Evolutionary conservation across 805 yeast genomes (phyloP), one percentile per base, ranked within the genome.

Genomic region (Maudiozyma bulderi): DNA sequence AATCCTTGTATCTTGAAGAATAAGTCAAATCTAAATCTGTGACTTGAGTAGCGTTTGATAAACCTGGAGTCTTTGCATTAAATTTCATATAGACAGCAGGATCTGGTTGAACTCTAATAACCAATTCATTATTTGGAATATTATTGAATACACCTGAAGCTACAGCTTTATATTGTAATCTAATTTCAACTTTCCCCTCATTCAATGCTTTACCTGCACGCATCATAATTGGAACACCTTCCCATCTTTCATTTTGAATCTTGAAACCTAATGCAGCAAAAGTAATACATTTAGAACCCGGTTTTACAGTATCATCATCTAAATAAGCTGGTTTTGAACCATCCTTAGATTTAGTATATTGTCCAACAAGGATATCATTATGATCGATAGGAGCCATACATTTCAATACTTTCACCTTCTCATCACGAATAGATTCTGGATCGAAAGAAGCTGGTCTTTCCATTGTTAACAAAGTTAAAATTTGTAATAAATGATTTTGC

Each of bases 181-280:
- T 80, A 54, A 93, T 84, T 73, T 93, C 99, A 45, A 93, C 99
- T 75, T 89, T 89, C 51, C 91, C 85, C 62, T 84, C 90, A 67
- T 91, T 88, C 52, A 93, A 73, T n/a, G 98, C 96, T 72, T 93
- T 93, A 62, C 99, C 99, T 13, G 98, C 99, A 72, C 96, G 80
- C 74, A 93, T 74, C 47, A 93, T 83, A 63, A 93, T 80, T 48
- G 99, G 99, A 43, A 93, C 98, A 61, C 98, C 98, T 54, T 86
- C 93, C 99, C 99, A 93, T 65, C 97, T 81, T 70, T 93, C 98
- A 68, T 90, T 93, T 61, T 81, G 75, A 67, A 93, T 86, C 55
- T 81, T 73, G 53, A 91, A 64, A 26, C 82, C 78, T 50, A 93
- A 64, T 3, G 96, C 96, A 10, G 97, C 96, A 67, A 78, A 93